phyloP scores from a whole-genome alignment of 495 filamentous ascomycete species.

The Cairneyella variabilis region DNA sequence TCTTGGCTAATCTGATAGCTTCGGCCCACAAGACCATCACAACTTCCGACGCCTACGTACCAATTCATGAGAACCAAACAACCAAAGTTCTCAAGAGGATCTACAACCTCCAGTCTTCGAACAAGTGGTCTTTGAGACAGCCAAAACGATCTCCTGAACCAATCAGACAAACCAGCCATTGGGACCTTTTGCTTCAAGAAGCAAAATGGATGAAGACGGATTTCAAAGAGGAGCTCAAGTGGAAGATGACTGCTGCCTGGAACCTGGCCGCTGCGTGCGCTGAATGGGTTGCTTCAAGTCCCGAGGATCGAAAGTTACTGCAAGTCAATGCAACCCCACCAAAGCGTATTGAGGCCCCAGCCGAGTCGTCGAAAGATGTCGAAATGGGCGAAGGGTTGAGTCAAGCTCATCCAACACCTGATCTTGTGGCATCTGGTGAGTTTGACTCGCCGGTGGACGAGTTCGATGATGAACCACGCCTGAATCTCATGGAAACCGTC shows the following conservation, averaged over 20 bases:
- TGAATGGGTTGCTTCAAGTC: constrained; percentile 64
- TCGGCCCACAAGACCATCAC: constrained; percentile 79
- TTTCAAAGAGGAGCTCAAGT: constrained; percentile 89
- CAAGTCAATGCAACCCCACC: constrained; percentile 54
- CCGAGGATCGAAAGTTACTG: constrained; percentile 57
- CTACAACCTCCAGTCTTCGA: constrained; percentile 81
- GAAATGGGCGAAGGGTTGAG: constrained; percentile 28
- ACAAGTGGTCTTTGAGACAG: constrained; percentile 88
- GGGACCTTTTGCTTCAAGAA: constrained; percentile 82
- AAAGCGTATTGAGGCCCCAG: constrained; percentile 2
- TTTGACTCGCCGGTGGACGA: constrained; percentile 42
- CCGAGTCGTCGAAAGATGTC: constrained; percentile 17
- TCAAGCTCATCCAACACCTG: constrained; percentile 57
- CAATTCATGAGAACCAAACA: constrained; percentile 78
- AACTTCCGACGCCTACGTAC: constrained; percentile 70
- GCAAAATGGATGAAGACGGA: constrained; percentile 98
- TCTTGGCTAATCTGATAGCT: constrained; percentile 63
- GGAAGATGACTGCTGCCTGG: constrained; percentile 79
- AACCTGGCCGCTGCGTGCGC: constrained; percentile 76
- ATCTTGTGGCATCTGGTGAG: constrained; percentile 60
- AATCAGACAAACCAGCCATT: constrained; percentile 65
- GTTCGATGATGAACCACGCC: constrained; percentile 41
- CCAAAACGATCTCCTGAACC: constrained; percentile 77
- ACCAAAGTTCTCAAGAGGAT: constrained; percentile 78
- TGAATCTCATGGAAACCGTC: constrained; percentile 40